Percentiles rank a stretch among this genome's conserved stretches.
Evolutionary conservation across 768 basidiomycete genomes (phyloP).

Genomic region (Cystobasidium tubakii): DNA sequence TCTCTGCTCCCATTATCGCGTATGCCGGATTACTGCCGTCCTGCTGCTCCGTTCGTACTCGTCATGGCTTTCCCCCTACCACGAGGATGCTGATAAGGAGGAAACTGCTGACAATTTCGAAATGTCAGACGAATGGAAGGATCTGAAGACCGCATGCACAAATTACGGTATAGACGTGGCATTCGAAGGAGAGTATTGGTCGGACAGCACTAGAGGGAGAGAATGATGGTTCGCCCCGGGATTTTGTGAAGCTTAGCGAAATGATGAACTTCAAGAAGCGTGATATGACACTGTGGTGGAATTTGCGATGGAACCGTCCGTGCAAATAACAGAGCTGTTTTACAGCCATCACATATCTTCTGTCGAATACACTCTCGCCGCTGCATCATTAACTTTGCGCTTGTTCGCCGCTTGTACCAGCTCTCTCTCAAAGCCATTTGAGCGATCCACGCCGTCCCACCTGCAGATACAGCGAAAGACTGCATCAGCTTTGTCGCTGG

Average conservation of each 20-base stretch:
- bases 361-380: conserved; percentile 9
- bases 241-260: too few species aligned
- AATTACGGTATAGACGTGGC: not conserved
- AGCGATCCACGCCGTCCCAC: conserved; percentile 94
- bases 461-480: not conserved
- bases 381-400: conserved; percentile 30
- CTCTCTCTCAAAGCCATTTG: conserved; percentile 62
- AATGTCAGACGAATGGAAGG: not conserved
- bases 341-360: conserved; percentile 26
- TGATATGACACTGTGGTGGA: too few species aligned
- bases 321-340: too few species aligned
- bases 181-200: not conserved
- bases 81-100: too few species aligned
- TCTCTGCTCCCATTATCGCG: not conserved
- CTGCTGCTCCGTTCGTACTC: not conserved
- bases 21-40: not conserved
- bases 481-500: too few species aligned
- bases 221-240: too few species aligned
- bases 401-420: conserved; percentile 31
- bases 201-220: too few species aligned
- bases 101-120: not conserved
- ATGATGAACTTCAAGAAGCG: too few species aligned
- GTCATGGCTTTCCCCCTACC: not conserved
- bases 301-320: too few species aligned
- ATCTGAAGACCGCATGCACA: not conserved